phyloP scores from a whole-genome alignment of 768 basidiomycete species.

The Boletus rufocinnamomeus region DNA sequence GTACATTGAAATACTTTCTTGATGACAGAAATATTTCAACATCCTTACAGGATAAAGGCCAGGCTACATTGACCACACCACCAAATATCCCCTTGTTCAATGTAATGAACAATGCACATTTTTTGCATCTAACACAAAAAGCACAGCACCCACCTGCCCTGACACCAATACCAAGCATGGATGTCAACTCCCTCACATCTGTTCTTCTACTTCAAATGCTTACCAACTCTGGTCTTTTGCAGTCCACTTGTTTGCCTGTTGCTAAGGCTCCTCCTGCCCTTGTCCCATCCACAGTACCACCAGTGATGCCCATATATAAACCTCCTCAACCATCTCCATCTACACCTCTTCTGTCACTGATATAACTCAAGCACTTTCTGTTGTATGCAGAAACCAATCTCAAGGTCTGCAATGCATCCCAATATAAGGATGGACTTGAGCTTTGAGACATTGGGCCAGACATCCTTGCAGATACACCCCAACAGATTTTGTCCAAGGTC shows the following conservation, averaged over 20 bases:
- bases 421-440: not conserved
- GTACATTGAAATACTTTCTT: too few species aligned
- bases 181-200: too few species aligned
- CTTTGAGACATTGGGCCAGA: not conserved
- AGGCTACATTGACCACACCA: not conserved
- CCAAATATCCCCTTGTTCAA: not conserved
- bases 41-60: not conserved
- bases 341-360: not conserved
- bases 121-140: too few species aligned
- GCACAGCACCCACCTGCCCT: too few species aligned
- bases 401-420: not conserved
- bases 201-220: too few species aligned
- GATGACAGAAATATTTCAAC: too few species aligned
- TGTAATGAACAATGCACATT: not conserved
- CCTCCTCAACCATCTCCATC: not conserved
- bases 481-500: not conserved
- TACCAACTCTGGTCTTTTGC: not conserved
- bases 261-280: not conserved
- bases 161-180: too few species aligned
- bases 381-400: constrained; percentile 3
- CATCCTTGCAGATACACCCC: not conserved
- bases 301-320: not conserved
- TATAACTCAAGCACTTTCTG: constrained; percentile 6
- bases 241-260: not conserved
- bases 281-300: not conserved